Evolutionary conservation across 2,329 filamentous ascomycete genomes (phyloP), one percentile per base, ranked within the genome.

Genomic region (Aspergillus sp.): DNA sequence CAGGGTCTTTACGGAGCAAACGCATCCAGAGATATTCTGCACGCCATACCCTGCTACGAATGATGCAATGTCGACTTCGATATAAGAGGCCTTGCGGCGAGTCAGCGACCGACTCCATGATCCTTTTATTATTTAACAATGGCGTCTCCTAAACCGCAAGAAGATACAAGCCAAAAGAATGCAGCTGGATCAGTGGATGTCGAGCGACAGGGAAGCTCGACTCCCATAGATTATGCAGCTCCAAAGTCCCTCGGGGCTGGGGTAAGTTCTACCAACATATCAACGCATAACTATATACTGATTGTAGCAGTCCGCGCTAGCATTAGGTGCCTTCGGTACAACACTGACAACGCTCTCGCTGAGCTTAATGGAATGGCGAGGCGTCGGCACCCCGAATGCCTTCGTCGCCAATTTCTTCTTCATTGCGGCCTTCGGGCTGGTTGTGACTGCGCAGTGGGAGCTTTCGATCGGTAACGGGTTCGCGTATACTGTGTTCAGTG

Each of bases 321-420:
- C 79, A 0, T 79, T 84, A 33, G 81, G 81, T 1, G 81, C 78
- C 3, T 84, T 85, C 60, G 77, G 80, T 0, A 84, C 81, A 2
- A 84, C 82, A 0, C 63, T 85, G 15, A 83, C 80, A 0, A 84
- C 82, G 0, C 69, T 85, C 1, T 83, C 81, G 0, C 68, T 84
- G 1, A 77, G 77, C n/a, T 66, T 84, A 49, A 84, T 84, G 81
- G 82, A 82, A 64, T 84, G 76, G 72, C 74, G 83, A 39, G 80
- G 79, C 8, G 76, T 85, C 0, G 78, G 76, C 0, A 79, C 74
- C 2, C 77, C 75, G 1, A 84, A 83, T 53, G 79, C 81, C 2
- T 84, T 79, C 61, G 76, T 85, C 37, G 82, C 75, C 4, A 82
- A 84, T 59, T 82, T 84, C 70, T 84, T 83, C 70, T 83, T 82